These are phyloP conservation scores for Brasenia schreberi DNA, from an alignment of 164 flowering plant genomes.

Conservation along the genomic window DNA sequence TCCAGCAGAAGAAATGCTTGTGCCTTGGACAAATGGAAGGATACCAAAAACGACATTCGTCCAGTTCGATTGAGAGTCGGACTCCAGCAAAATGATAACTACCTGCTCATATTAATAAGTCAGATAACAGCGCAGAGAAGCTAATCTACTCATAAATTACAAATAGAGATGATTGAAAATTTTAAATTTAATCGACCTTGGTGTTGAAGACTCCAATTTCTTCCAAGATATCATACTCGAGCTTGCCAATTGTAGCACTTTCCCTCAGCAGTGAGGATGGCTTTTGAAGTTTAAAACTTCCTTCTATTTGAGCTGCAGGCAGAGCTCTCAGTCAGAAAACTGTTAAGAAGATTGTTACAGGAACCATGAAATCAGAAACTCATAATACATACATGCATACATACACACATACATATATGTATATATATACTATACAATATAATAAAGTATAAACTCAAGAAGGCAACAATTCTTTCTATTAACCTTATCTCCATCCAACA, in stretches of 20 bases:
- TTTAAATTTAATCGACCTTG: constrained; percentile 20
- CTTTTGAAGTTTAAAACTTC: constrained; percentile 47
- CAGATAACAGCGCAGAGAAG: not conserved
- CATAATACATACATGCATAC: no score
- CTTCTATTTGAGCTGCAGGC: constrained; percentile 64
- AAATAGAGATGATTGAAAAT: not conserved
- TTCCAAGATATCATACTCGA: constrained; percentile 46
- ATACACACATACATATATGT: no score
- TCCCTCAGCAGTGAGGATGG: constrained; percentile 43
- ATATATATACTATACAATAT: no score
- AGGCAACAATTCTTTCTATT: no score
- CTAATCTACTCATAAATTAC: not conserved
- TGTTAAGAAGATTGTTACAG: not conserved
- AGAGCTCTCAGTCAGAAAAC: constrained; percentile 5
- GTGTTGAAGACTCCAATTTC: constrained; percentile 32
- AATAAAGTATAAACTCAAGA: no score
- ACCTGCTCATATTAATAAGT: constrained; percentile 35
- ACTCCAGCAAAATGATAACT: constrained; percentile 38
- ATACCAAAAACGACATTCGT: constrained; percentile 68
- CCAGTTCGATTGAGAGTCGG: constrained; percentile 30
- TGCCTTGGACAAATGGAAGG: constrained; percentile 31
- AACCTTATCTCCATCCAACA: no score
- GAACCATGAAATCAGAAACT: no score
- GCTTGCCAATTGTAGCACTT: constrained; percentile 25
- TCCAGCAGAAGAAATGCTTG: constrained; percentile 24